These are phyloP conservation scores for Ustilago vetiveriae DNA, from an alignment of 1,284 basidiomycete genomes.

Conservation along the genomic window DNA sequence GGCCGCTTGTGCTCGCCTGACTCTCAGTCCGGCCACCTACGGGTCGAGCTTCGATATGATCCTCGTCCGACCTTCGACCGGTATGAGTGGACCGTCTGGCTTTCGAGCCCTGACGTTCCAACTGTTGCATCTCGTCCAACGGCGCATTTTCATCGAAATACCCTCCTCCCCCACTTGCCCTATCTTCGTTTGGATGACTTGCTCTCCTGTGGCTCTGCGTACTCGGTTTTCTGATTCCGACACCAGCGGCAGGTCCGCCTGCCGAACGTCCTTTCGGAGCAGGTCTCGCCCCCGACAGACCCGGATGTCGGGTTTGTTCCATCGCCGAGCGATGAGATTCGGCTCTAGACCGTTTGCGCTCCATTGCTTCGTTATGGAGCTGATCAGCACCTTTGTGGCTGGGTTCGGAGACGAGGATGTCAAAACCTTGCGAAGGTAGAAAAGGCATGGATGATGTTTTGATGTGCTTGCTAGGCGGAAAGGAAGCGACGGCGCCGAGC, in stretches of 20 bases:
- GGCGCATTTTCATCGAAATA: conserved; percentile 13
- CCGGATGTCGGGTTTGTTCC: conserved; percentile 33
- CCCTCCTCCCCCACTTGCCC: not conserved
- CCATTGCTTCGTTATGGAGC: conserved; percentile 1
- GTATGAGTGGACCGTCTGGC: not conserved
- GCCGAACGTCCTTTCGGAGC: conserved; percentile 19
- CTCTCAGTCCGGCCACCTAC: conserved; percentile 3
- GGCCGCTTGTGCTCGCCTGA: conserved; percentile 1
- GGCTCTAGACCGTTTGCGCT: conserved; percentile 2
- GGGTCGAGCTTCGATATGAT: conserved; percentile 11
- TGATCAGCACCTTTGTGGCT: conserved; percentile 11
- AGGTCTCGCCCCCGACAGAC: conserved; percentile 21
- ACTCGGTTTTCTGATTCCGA: conserved; percentile 19
- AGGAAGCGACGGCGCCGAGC: not conserved
- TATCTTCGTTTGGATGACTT: not conserved
- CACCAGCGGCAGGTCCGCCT: conserved; percentile 29
- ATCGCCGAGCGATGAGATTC: conserved; percentile 15
- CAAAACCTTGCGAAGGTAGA: conserved; percentile 25
- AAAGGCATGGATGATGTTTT: conserved; percentile 33
- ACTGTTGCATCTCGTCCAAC: not conserved
- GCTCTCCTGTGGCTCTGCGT: conserved; percentile 12
- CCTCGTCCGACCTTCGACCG: conserved; percentile 1
- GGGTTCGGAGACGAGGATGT: conserved; percentile 10
- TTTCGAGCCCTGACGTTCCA: conserved; percentile 13
- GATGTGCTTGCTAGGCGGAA: conserved; percentile 15